Base-by-base conservation (phyloP, 495 filamentous ascomycete genomes). In the Trichoderma reesei region DNA sequence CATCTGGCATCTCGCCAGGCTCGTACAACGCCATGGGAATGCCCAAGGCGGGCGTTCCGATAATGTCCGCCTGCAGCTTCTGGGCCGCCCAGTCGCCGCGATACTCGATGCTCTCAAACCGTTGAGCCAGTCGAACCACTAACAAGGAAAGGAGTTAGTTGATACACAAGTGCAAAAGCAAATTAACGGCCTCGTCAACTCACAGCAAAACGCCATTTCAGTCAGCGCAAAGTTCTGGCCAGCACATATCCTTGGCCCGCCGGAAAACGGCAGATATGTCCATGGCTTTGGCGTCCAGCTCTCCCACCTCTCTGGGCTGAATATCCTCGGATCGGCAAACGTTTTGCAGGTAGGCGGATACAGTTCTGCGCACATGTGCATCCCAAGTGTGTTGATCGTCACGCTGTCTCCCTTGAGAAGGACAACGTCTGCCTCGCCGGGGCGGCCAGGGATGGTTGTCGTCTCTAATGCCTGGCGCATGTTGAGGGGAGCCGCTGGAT, bases 261-360 rank as follows among this genome's bases (percentile, higher is more conserved):
- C 83, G 64, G 81, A 82, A 67, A 87, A 87, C 0, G 85, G 83
- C n/a, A 85, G 68, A 67, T 83, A 86, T 38, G 75, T 73, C 88
- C 88, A 90, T 3, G 80, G 74, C 66, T 76, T 80, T 0, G 84
- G 84, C 64, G 78, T 75, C 68, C 78, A 77, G 20, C 51, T 54
- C 48, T 80, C 75, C 85, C 86, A 88, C 3, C 86, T 69, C 42
- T 81, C 80, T 0, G 86, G 86, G 1, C 73, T 69, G 69, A 81
- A 88, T n/a, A 78, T 65, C 0, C 75, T 72, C 0, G 82, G 79
- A 65, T 85, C 81, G 3, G 71, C 68, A 65, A 78, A 78, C 64
- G 63, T 70, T 18, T 71, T 70, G 0, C 68, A 70, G 0, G 59
- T 42, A 0, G 78, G 82, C 13, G 76, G 75, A n/a, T 74, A 87